These are phyloP conservation scores for Hemisphaericaspora nanyangensis DNA, from an alignment of 805 yeast genomes.

Conservation along the genomic window DNA sequence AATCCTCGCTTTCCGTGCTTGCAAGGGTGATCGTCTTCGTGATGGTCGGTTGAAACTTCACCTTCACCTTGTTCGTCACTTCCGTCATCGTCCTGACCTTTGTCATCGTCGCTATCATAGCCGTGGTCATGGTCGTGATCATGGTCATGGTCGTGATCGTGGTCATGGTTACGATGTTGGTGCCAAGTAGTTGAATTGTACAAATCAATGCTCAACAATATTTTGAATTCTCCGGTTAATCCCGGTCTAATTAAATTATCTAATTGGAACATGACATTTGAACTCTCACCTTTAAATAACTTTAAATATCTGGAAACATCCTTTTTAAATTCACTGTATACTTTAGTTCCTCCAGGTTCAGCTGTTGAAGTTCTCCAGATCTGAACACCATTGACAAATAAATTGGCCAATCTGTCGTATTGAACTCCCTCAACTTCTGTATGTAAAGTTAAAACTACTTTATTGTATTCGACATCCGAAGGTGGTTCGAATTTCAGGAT, in stretches of 20 bases:
- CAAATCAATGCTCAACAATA: constrained; percentile 49
- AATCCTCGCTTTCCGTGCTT: not conserved
- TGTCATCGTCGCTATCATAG: constrained; percentile 1
- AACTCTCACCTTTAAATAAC: constrained; percentile 41
- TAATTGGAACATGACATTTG: constrained; percentile 52
- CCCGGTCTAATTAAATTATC: constrained; percentile 56
- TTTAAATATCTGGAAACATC: constrained; percentile 58
- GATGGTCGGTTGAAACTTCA: not conserved
- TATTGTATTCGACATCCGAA: constrained; percentile 38
- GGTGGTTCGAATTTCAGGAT: constrained; percentile 42
- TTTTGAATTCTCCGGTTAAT: constrained; percentile 59
- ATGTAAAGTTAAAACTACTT: constrained; percentile 50
- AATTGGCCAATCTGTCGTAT: constrained; percentile 62
- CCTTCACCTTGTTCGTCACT: not conserved
- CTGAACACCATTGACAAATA: constrained; percentile 58
- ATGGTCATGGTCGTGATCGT: constrained; percentile 2
- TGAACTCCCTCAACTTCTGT: constrained; percentile 57
- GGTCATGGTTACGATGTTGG: not conserved
- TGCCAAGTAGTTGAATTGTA: constrained; percentile 25
- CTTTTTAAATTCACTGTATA: constrained; percentile 50
- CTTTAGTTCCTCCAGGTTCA: constrained; percentile 49
- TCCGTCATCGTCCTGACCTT: not conserved
- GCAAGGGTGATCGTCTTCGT: not conserved
- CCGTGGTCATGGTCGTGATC: constrained; percentile 2
- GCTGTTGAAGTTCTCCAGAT: constrained; percentile 82